These are phyloP conservation scores for Danielia oregonensis DNA, from an alignment of 805 yeast species.

Conservation along the genomic window DNA sequence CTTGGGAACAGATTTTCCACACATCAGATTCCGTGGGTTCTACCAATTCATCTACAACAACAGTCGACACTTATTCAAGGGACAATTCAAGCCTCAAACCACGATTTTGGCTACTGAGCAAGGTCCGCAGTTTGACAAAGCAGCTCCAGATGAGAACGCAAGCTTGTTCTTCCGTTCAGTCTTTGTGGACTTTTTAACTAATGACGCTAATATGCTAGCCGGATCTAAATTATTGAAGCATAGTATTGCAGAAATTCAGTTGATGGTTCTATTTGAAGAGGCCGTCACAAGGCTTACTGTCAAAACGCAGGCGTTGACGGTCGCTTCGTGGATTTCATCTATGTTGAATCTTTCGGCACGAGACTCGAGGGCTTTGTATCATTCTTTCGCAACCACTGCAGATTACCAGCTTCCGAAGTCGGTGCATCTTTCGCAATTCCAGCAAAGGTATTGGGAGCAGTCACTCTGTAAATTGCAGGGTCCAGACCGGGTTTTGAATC, in stretches of 20 bases:
- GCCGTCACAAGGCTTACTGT: background rate
- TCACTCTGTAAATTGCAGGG: background rate
- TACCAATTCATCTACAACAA: conserved; percentile 14
- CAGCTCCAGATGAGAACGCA: background rate
- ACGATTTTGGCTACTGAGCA: background rate
- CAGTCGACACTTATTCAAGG: background rate
- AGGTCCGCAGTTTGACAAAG: background rate
- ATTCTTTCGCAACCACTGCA: no score
- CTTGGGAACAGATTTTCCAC: conserved; percentile 22
- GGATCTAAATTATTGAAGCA: background rate
- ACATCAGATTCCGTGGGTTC: conserved; percentile 22
- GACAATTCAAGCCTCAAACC: background rate
- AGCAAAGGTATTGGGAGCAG: background rate
- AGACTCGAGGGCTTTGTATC: no score
- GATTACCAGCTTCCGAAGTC: no score
- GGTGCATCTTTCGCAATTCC: background rate
- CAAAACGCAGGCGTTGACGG: background rate
- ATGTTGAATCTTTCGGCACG: background rate
- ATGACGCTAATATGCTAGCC: background rate
- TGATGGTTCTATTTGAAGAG: background rate
- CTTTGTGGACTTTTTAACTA: background rate
- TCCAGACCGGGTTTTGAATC: background rate
- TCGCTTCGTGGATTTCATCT: background rate
- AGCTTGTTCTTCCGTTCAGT: background rate
- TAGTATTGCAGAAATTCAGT: background rate